Evolutionary conservation across 129 eudicot species (phyloP).

Genomic region (Flaveria sonorensis): DNA sequence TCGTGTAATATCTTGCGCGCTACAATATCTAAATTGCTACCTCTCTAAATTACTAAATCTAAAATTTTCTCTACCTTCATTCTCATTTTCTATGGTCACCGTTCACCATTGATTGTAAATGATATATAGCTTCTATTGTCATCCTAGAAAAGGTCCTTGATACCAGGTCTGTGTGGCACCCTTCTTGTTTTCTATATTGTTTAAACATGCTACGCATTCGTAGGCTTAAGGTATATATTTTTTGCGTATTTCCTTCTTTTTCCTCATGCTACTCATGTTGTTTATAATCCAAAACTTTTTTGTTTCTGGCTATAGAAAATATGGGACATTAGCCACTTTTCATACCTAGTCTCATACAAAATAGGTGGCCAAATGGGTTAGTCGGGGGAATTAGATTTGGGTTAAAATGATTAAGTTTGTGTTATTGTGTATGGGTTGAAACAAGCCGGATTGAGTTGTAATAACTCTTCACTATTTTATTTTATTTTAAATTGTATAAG

Average conservation of each 20-base stretch:
- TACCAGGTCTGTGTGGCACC: conserved; percentile 94
- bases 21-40: neutral
- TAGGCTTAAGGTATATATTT: conserved; percentile 63
- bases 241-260: neutral
- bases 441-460: neutral
- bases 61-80: neutral
- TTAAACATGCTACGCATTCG: conserved; percentile 67
- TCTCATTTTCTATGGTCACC: conserved; percentile 15
- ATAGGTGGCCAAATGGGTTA: neutral
- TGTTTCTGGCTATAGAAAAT: neutral
- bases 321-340: neutral
- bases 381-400: neutral
- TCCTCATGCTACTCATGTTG: conserved; percentile 2
- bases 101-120: conserved; percentile 3
- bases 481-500: too few relatives aligned
- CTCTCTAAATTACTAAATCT: neutral
- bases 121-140: conserved; percentile 88
- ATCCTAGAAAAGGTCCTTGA: conserved; percentile 84
- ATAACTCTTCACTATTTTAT: neutral
- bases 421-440: neutral
- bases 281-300: conserved; percentile 2
- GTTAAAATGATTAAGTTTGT: neutral
- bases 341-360: too few relatives aligned
- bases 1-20: conserved; percentile 47
- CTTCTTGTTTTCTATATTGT: conserved; percentile 81